Evolutionary conservation across 1,284 basidiomycete species (phyloP).

Genomic region (Microbotryum saponariae): DNA sequence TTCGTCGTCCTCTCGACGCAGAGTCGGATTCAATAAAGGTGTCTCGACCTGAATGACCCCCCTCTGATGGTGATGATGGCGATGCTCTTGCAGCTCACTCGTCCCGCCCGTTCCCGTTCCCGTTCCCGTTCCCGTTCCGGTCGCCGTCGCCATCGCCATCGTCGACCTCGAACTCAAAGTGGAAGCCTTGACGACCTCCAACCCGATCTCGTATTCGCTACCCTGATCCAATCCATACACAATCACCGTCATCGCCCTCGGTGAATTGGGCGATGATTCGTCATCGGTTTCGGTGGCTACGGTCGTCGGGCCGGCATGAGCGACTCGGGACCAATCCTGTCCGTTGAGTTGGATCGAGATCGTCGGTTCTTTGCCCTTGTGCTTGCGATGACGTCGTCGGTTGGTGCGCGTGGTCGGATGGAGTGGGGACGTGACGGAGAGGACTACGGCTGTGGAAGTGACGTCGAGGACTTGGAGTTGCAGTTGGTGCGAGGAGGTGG

Average conservation of each 20-base stretch:
- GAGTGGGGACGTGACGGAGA: constrained; percentile 23
- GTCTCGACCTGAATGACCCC: too few species aligned
- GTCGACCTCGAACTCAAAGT: not conserved
- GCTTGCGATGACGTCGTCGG: not conserved
- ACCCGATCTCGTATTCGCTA: constrained; percentile 26
- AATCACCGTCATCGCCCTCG: constrained; percentile 26
- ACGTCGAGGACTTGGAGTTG: constrained; percentile 30
- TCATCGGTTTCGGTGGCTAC: too few species aligned
- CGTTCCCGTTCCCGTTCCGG: too few species aligned
- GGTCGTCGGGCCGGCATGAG: constrained; percentile 19
- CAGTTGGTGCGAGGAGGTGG: not conserved
- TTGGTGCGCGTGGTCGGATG: too few species aligned
- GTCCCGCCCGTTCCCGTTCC: not conserved
- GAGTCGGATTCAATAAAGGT: too few species aligned
- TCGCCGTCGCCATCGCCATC: not conserved
- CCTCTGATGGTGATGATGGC: too few species aligned
- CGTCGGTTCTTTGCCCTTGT: constrained; percentile 7
- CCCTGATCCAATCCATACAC: constrained; percentile 28
- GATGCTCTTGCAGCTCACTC: not conserved
- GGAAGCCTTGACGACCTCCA: constrained; percentile 16
- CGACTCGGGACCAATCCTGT: constrained; percentile 30
- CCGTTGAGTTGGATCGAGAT: constrained; percentile 31
- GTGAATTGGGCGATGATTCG: not conserved
- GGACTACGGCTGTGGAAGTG: constrained; percentile 26
- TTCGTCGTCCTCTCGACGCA: too few species aligned